phyloP scores from a whole-genome alignment of 345 rosid genomes.

The Linum tenue region DNA sequence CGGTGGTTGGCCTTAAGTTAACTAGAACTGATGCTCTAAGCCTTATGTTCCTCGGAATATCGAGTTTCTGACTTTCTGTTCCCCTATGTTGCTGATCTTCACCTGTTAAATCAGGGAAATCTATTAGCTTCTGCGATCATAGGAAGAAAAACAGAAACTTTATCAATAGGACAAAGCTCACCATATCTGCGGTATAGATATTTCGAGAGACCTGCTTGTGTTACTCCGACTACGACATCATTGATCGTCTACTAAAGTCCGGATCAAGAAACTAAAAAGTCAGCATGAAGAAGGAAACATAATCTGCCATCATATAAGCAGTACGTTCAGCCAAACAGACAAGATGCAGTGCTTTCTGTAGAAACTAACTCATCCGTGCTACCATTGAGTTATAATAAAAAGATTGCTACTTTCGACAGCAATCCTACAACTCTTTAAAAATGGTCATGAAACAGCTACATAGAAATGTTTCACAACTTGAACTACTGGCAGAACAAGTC shows the following conservation, averaged over 20 bases:
- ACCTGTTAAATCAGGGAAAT: slow-evolving; percentile 14
- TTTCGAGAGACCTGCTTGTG: slow-evolving; percentile 35
- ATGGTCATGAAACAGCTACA: no score
- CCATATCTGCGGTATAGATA: slow-evolving; percentile 33
- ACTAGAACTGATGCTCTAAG: slow-evolving; percentile 41
- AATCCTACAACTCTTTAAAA: no score
- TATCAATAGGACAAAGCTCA: not conserved
- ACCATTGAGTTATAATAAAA: no score
- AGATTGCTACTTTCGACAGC: no score
- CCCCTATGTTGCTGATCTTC: slow-evolving; percentile 19
- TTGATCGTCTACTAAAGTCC: slow-evolving; percentile 27
- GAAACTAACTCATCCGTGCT: no score
- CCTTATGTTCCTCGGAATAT: slow-evolving; percentile 27
- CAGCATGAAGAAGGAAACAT: not conserved
- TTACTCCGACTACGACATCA: slow-evolving; percentile 27
- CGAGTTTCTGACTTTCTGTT: slow-evolving; percentile 15
- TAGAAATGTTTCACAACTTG: no score
- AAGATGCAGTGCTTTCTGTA: no score
- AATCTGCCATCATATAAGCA: not conserved
- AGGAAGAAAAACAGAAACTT: not conserved
- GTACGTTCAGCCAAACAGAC: no score
- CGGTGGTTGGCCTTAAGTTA: slow-evolving; percentile 46
- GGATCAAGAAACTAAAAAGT: not conserved
- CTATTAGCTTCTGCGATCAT: no score
- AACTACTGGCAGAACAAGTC: not conserved